Base-by-base conservation (phyloP, 192 early-diverging fungal species). In the Coemansia sp. region DNA sequence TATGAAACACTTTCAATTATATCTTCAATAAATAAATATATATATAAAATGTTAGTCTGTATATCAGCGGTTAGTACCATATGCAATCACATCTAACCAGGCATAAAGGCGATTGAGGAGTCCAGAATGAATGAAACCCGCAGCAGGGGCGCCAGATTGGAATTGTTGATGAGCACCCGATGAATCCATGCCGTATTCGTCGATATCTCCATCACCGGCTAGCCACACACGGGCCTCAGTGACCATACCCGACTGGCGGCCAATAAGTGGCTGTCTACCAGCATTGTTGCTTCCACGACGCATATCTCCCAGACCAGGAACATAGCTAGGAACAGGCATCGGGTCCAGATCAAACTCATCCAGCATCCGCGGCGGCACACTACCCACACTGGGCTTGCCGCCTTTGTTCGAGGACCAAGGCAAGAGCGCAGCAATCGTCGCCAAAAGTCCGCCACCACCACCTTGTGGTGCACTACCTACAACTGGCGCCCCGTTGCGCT, bases 71-170 rank as follows among this genome's bases (percentile, higher is more conserved):
- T 62, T 51, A 23, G 62, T 62, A 6, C 73, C 73, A 58, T 69
- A 73, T 11, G 70, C 78, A 39, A 82, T 73, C 3, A 74, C 51
- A 63, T 88, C 86, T 6, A 90, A 72, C 74, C 86, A 88, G 10
- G 83, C 73, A 31, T 90, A 90, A 1, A 90, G 81, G 1, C 84
- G 75, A 64, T 90, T 90, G 37, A 90, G 73, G n/a, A 89, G 68
- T 0, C 89, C 89, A 21, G 85, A 82, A 59, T 90, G 84, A 37
- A 90, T 79, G 23, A 90, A 90, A 1, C 89, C 89, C 7, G 66
- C 34, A 5, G 81, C 81, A 1, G 69, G 38, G 3, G 61, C 46
- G 0, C 73, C 76, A 0, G 73, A 29, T 31, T 61, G 42, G 64
- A 75, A 75, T 5, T 62, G 70, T 34, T 55, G 48, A 23, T 21